Evolutionary conservation across 1,284 basidiomycete genomes (phyloP).

Genomic region (Abortiporus biennis): DNA sequence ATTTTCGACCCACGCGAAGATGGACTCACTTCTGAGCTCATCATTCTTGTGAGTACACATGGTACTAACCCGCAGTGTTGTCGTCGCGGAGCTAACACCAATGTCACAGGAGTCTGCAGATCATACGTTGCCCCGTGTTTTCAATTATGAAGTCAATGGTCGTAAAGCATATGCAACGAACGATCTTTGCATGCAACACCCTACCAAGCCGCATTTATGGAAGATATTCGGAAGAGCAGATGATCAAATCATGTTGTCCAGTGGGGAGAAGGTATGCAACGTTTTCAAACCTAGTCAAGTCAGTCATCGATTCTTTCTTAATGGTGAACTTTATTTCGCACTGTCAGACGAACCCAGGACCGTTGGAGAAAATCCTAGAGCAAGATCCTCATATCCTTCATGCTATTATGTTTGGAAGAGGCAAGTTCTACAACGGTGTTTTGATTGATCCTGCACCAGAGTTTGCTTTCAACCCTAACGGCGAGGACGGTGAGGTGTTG

Average conservation of each 20-base stretch:
- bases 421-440: constrained; percentile 36
- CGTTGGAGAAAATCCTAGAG: constrained; percentile 32
- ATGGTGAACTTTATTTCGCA: neutral
- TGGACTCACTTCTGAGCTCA: constrained; percentile 16
- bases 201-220: constrained; percentile 35
- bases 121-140: too few relatives aligned
- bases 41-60: constrained; percentile 15
- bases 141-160: constrained; percentile 25
- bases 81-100: too few relatives aligned
- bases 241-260: constrained; percentile 46
- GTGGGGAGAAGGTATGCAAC: constrained; percentile 46
- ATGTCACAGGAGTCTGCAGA: too few relatives aligned
- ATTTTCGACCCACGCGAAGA: constrained; percentile 16
- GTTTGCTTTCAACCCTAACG: constrained; percentile 25
- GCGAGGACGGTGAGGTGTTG: constrained; percentile 14
- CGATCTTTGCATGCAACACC: constrained; percentile 40
- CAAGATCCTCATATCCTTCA: constrained; percentile 27
- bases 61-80: too few relatives aligned
- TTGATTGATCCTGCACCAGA: constrained; percentile 31
- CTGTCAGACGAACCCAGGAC: constrained; percentile 24
- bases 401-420: constrained; percentile 33
- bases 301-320: neutral
- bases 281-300: neutral
- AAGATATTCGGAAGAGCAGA: constrained; percentile 40
- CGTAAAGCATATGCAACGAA: constrained; percentile 29